Conservation (phyloP, 352 stramenopile species). For the Phytopythium boreale region DNA sequence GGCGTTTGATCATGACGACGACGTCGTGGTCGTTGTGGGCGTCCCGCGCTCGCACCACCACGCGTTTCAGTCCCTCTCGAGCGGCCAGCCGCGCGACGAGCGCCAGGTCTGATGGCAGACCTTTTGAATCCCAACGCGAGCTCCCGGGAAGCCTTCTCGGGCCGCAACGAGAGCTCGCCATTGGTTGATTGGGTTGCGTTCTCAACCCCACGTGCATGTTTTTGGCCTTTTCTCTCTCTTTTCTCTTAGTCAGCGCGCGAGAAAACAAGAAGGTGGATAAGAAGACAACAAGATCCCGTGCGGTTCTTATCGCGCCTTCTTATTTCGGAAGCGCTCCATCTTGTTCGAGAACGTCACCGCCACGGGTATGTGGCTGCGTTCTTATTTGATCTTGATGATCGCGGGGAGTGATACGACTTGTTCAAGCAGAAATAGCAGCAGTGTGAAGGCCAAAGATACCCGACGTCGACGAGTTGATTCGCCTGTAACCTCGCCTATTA, state of each 20-base stretch:
- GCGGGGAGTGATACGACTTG: background rate
- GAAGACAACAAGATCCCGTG: constrained; percentile 7
- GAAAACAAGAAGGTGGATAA: constrained; percentile 6
- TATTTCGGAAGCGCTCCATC: background rate
- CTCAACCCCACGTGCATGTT: constrained; percentile 1
- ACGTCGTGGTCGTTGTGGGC: constrained; percentile 5
- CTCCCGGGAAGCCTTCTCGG: background rate
- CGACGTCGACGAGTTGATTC: background rate
- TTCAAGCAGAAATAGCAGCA: background rate
- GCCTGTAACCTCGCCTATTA: background rate
- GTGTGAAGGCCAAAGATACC: background rate
- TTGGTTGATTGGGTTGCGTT: background rate
- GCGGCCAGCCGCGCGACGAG: constrained; percentile 1
- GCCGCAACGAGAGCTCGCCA: background rate
- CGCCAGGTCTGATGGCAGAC: constrained; percentile 1
- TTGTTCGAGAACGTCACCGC: constrained; percentile 3
- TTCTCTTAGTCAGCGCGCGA: constrained; percentile 3
- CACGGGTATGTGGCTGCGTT: background rate
- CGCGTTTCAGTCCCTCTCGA: constrained; percentile 3
- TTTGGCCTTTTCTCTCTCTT: background rate
- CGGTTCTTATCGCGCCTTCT: constrained; percentile 6
- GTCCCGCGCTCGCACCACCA: constrained; percentile 1
- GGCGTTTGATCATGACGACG: constrained; percentile 4
- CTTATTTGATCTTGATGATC: background rate
- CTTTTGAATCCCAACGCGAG: background rate